Conservation (phyloP, 345 rosid genomes). For the Mallotus nudiflorus region DNA sequence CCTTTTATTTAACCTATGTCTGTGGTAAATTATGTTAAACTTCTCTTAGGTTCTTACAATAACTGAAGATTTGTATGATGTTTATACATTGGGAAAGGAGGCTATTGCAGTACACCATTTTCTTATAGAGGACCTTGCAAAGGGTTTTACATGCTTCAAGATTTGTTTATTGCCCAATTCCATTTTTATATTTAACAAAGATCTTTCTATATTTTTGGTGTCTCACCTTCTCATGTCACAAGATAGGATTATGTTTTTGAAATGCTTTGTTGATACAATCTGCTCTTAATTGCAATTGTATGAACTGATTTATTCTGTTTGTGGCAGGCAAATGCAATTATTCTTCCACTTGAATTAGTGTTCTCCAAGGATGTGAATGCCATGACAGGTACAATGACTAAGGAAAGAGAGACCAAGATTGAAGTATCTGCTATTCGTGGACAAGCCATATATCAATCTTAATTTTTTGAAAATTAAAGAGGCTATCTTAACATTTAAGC, state of each 20-base stretch:
- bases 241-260: conserved; percentile 8
- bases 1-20: conserved; percentile 12
- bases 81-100: conserved; percentile 82
- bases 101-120: conserved; percentile 67
- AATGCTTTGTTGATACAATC: conserved; percentile 4
- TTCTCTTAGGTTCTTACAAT: conserved; percentile 75
- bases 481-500: conserved; percentile 61
- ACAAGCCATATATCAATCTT: conserved; percentile 88
- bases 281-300: conserved; percentile 11
- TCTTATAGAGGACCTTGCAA: conserved; percentile 75
- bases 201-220: conserved; percentile 1
- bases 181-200: conserved; percentile 8
- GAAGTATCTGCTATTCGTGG: conserved; percentile 88
- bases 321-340: conserved; percentile 68
- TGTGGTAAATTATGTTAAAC: conserved; percentile 23
- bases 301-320: conserved; percentile 14
- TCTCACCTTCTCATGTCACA: conserved; percentile 6
- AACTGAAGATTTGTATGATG: conserved; percentile 87
- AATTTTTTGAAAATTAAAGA: conserved; percentile 71
- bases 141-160: conserved; percentile 48
- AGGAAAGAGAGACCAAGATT: conserved; percentile 69
- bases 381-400: conserved; percentile 74
- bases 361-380: conserved; percentile 84
- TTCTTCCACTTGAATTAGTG: conserved; percentile 72
- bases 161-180: conserved; percentile 9